phyloP scores from a whole-genome alignment of 306 rosid genomes.

The Cucurbita maxima region DNA sequence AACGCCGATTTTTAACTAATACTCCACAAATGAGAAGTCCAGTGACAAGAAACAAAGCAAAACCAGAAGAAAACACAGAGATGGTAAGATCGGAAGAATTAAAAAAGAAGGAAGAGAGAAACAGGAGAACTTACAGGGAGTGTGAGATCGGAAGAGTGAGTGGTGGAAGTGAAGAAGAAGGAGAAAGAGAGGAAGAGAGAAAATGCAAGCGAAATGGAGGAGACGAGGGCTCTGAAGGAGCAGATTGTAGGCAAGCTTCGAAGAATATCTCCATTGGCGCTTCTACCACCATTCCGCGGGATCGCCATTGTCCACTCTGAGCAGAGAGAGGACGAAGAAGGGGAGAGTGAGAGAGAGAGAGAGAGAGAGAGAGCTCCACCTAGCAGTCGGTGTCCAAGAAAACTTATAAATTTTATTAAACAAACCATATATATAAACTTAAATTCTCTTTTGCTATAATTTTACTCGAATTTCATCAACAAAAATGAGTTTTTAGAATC shows the following conservation, averaged over 20 bases:
- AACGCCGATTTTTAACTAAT: not conserved
- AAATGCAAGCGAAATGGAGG: conserved; percentile 19
- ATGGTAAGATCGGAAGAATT: not conserved
- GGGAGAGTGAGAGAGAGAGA: not conserved
- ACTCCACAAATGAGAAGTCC: not conserved
- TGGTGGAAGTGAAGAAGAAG: conserved; percentile 28
- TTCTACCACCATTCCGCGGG: not conserved
- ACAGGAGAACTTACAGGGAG: conserved; percentile 21
- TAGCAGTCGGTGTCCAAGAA: not conserved
- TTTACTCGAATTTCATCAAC: no score
- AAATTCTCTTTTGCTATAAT: no score
- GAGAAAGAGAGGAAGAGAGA: conserved; percentile 36
- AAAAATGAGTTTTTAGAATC: no score
- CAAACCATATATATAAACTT: no score
- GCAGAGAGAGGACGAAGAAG: not conserved
- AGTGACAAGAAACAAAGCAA: not conserved
- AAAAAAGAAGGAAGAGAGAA: not conserved
- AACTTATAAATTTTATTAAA: no score
- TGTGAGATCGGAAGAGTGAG: conserved; percentile 26
- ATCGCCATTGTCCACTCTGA: not conserved
- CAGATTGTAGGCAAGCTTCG: not conserved
- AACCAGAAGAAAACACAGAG: not conserved
- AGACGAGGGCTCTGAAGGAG: conserved; percentile 29
- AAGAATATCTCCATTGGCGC: not conserved
- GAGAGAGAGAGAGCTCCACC: not conserved